These are phyloP conservation scores for Multifurca ochricompacta DNA, from an alignment of 768 basidiomycete species.

Conservation along the genomic window DNA sequence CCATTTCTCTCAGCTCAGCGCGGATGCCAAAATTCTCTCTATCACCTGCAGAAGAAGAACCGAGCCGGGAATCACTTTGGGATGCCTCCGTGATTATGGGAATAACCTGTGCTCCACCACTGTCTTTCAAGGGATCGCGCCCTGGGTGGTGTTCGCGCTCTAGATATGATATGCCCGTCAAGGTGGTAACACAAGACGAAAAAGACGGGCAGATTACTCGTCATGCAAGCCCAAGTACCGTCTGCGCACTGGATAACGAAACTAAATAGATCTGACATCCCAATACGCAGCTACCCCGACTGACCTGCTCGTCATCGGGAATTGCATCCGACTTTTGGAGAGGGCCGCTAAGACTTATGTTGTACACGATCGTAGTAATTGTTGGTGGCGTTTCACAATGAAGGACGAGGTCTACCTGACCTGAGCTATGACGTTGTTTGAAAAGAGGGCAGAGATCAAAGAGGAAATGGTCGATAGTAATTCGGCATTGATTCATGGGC, in stretches of 20 bases:
- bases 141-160: neutral
- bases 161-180: constrained; percentile 1
- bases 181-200: neutral
- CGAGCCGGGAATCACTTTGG: neutral
- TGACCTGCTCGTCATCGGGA: constrained; percentile 28
- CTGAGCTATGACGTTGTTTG: constrained; percentile 18
- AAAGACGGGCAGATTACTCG: neutral
- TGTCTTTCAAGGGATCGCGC: constrained; percentile 4
- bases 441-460: constrained; percentile 29
- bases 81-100: constrained; percentile 3
- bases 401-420: constrained; percentile 17
- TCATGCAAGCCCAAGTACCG: constrained; percentile 21
- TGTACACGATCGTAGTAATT: constrained; percentile 26
- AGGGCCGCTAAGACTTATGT: constrained; percentile 24
- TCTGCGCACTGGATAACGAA: constrained; percentile 9
- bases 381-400: constrained; percentile 25
- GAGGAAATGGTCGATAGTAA: neutral
- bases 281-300: neutral
- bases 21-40: constrained; percentile 11
- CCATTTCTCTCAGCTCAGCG: neutral
- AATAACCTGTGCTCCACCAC: neutral
- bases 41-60: neutral
- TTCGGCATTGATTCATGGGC: neutral
- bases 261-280: neutral
- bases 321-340: constrained; percentile 22